phyloP scores from a whole-genome alignment of 805 yeast species.

The Henningerozyma blattae region DNA sequence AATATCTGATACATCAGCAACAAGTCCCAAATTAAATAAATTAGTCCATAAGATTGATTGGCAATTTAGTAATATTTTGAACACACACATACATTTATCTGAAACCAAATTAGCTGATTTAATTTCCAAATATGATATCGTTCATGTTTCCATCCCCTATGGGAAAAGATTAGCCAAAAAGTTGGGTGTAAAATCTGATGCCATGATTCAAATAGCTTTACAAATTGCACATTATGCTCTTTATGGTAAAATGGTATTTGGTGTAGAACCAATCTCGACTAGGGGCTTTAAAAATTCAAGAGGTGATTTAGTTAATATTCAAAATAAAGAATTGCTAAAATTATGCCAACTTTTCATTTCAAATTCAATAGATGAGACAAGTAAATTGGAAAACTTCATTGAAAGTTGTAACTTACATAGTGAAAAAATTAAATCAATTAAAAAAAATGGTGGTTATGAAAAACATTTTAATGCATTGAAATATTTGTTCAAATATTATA shows the following conservation, averaged over 20 bases:
- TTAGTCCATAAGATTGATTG: constrained; percentile 23
- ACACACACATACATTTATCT: constrained; percentile 54
- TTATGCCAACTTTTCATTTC: constrained; percentile 55
- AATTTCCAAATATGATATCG: constrained; percentile 68
- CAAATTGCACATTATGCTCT: constrained; percentile 86
- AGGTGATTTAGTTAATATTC: constrained; percentile 58
- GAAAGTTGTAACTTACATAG: constrained; percentile 43
- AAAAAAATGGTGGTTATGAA: constrained; percentile 58
- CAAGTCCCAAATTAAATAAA: constrained; percentile 5
- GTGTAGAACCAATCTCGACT: constrained; percentile 83
- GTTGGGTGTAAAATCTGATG: constrained; percentile 79
- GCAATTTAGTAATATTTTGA: constrained; percentile 27
- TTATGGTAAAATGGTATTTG: constrained; percentile 80
- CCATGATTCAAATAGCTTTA: constrained; percentile 79
- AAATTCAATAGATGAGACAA: constrained; percentile 39
- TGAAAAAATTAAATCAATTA: constrained; percentile 35
- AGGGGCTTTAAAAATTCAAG: constrained; percentile 56
- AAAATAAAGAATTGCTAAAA: constrained; percentile 38
- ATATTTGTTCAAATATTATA: constrained; percentile 35
- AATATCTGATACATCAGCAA: constrained; percentile 6
- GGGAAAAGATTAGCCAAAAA: constrained; percentile 69
- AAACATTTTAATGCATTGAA: constrained; percentile 57
- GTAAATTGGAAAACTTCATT: constrained; percentile 28
- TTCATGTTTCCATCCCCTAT: constrained; percentile 60
- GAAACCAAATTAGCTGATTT: constrained; percentile 83